phyloP scores from a whole-genome alignment of 1,139 yeast genomes.

The Pichiaceae sp. region DNA sequence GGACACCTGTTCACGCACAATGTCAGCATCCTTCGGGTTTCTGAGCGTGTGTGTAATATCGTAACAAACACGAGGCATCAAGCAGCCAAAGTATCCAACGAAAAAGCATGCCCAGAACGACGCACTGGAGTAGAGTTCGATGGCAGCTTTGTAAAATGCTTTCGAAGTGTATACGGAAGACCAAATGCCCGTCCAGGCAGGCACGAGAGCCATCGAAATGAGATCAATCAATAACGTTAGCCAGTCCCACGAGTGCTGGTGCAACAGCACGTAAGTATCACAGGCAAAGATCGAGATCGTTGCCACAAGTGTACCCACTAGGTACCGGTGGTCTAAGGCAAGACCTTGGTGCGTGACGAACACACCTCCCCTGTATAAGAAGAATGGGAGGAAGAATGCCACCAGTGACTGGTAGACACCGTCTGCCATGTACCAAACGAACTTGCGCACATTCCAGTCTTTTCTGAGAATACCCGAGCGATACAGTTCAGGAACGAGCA shows the following conservation, averaged over 20 bases:
- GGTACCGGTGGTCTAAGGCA: constrained; percentile 72
- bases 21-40: constrained; percentile 75
- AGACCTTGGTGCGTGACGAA: constrained; percentile 57
- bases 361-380: constrained; percentile 47
- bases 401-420: constrained; percentile 84
- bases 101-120: constrained; percentile 78
- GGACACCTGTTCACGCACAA: constrained; percentile 67
- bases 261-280: constrained; percentile 68
- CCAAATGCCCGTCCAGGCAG: constrained; percentile 91
- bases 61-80: constrained; percentile 67
- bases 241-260: constrained; percentile 96
- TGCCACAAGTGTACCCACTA: constrained; percentile 77
- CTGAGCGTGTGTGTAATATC: constrained; percentile 56
- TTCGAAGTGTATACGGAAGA: constrained; percentile 49
- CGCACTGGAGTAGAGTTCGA: constrained; percentile 62
- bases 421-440: constrained; percentile 78
- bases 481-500: constrained; percentile 87
- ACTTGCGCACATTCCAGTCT: constrained; percentile 77
- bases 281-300: constrained; percentile 74
- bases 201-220: constrained; percentile 60
- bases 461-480: constrained; percentile 72
- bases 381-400: constrained; percentile 82
- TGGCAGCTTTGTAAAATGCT: constrained; percentile 73
- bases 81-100: constrained; percentile 62
- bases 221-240: constrained; percentile 52